phyloP scores from a whole-genome alignment of 2,329 filamentous ascomycete genomes.

The Epicoccum nigrum region DNA sequence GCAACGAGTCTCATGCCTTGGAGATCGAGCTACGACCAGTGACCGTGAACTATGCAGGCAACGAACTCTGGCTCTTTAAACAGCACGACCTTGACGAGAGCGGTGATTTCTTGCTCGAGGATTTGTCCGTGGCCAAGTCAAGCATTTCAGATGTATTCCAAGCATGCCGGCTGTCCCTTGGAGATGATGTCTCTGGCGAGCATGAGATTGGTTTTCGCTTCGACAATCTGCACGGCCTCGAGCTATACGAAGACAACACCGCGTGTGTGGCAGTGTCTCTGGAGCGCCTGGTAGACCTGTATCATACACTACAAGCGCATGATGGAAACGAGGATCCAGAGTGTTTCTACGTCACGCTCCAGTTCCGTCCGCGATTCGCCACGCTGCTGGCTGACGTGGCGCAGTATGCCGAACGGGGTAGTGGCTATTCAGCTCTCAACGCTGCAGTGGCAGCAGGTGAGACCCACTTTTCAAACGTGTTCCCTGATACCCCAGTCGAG shows the following conservation, averaged over 20 bases:
- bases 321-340: conserved; percentile 61
- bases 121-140: conserved; percentile 29
- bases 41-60: conserved; percentile 38
- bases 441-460: conserved; percentile 37
- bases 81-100: conserved; percentile 37
- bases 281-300: conserved; percentile 63
- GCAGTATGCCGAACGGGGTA: conserved; percentile 61
- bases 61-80: conserved; percentile 42
- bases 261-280: conserved; percentile 38
- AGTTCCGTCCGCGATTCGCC: conserved; percentile 60
- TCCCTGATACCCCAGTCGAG: conserved; percentile 27
- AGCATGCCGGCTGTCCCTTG: conserved; percentile 61
- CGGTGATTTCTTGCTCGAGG: conserved; percentile 40
- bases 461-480: conserved; percentile 31
- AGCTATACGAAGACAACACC: conserved; percentile 41
- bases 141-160: conserved; percentile 61
- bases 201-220: conserved; percentile 55
- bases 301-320: conserved; percentile 64
- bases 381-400: conserved; percentile 60
- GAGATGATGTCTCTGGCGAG: conserved; percentile 61
- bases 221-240: conserved; percentile 48
- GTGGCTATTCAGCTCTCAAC: conserved; percentile 60
- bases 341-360: conserved; percentile 64
- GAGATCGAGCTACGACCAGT: conserved; percentile 26
- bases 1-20: conserved; percentile 17